Evolutionary conservation across 2,329 filamentous ascomycete species (phyloP).

Genomic region (Ophiostoma sp.): DNA sequence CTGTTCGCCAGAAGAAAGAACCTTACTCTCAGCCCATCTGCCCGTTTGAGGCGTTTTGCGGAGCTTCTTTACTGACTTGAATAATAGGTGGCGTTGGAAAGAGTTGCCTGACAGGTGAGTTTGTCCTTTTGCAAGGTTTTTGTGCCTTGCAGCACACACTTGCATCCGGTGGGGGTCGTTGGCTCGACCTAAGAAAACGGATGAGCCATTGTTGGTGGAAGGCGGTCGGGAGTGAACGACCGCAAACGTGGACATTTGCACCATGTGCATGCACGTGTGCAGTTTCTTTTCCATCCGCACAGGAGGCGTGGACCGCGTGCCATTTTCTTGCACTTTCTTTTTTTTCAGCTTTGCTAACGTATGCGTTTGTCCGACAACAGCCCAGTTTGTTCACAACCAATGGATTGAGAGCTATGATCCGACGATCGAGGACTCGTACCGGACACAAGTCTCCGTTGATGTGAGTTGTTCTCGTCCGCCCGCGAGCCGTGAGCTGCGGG

Average conservation of each 20-base stretch:
- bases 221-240: not conserved
- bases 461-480: slow-evolving; percentile 54
- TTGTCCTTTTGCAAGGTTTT: not conserved
- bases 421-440: slow-evolving; percentile 76
- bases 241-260: not conserved
- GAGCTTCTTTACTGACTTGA: not conserved
- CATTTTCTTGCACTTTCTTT: not conserved
- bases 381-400: slow-evolving; percentile 91
- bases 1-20: slow-evolving; percentile 18
- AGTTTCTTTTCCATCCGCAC: not conserved
- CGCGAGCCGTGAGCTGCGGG: too few relatives aligned
- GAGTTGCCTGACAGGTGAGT: slow-evolving; percentile 83
- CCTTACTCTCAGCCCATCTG: not conserved
- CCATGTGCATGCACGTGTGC: not conserved
- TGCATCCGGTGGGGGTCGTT: slow-evolving; percentile 17
- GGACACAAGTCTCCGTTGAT: slow-evolving; percentile 77
- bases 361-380: slow-evolving; percentile 46
- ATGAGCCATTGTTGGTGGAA: not conserved
- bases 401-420: slow-evolving; percentile 89
- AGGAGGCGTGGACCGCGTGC: not conserved
- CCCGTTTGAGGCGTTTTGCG: too few relatives aligned
- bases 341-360: slow-evolving; percentile 26
- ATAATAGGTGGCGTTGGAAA: slow-evolving; percentile 81
- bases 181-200: not conserved
- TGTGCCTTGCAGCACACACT: slow-evolving; percentile 28